Base-by-base conservation (phyloP, 2,329 filamentous ascomycete species). In the Ceratocystiopsis minuta region DNA sequence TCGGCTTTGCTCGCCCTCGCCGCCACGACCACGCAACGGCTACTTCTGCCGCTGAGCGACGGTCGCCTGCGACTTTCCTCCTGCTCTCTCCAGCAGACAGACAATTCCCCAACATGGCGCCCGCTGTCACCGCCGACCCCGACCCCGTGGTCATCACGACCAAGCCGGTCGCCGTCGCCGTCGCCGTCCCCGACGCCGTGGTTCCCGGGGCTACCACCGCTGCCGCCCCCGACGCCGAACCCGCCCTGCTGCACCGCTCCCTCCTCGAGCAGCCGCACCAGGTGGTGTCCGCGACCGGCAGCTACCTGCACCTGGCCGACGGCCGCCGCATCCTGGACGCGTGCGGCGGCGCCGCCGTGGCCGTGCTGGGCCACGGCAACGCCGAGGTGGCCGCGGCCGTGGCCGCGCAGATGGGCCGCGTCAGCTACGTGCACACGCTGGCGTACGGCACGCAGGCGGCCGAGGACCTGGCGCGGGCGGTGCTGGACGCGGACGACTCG, bases 311-410 rank as follows among this genome's bases (percentile, higher is more conserved):
- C 12, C 40, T 46, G 9, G 33, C 24, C 4, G 48, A 55, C 18
- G 77, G 76, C 2, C 65, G 68, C 18, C 62, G 60, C 32, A 68
- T 90, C 36, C 67, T 86, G 14, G 83, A 90, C 55, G 78, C 74
- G 1, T 80, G 77, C 16, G 72, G 78, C 24, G 83, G 83, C 16
- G 78, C 82, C 3, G 80, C 78, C 17, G 80, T 86, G 4, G 67
- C 75, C 11, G 78, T 76, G 52, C 60, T 88, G 11, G 83, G 82
- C 7, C 76, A 84, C 50, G 74, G 72, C 28, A 67, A 78, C 40
- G 52, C 64, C 36, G 63, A 75, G 38, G 71, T 87, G 13, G 62
- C 63, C 13, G 60, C 68, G 3, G 79, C 77, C 1, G 66, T 84
- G 35, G 56, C 61, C 5, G 51, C 63, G 13, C 79, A 85, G 50